Evolutionary conservation across 805 yeast genomes (phyloP).

Genomic region (Yarrowia hollandica): DNA sequence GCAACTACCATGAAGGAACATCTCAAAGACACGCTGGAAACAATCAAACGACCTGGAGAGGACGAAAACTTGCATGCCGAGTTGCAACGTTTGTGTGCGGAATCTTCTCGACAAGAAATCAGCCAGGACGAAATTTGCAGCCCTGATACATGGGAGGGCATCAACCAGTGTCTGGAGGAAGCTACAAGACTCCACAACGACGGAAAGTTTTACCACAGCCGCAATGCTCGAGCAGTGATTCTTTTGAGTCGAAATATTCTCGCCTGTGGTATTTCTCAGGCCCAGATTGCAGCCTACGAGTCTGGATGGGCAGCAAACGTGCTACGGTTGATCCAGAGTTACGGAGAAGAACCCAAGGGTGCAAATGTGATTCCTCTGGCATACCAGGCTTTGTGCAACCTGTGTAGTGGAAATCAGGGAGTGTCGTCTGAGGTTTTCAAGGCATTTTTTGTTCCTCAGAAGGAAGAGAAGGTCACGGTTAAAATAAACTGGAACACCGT

Average conservation of each 20-base stretch:
- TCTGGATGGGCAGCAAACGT: not conserved
- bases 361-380: conserved; percentile 10
- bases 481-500: not conserved
- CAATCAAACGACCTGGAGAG: not conserved
- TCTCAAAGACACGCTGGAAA: not conserved
- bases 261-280: conserved; percentile 1
- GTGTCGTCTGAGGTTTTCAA: not conserved
- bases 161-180: not conserved
- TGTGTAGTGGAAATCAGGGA: conserved; percentile 20
- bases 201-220: conserved; percentile 16
- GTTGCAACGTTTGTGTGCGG: not conserved
- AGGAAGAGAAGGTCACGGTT: not conserved
- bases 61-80: conserved; percentile 9
- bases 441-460: not conserved
- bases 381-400: conserved; percentile 14
- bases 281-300: conserved; percentile 11
- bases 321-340: not conserved
- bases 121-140: not conserved
- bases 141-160: not conserved
- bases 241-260: conserved; percentile 13
- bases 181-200: not conserved
- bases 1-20: conserved; percentile 5
- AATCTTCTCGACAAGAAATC: conserved; percentile 7
- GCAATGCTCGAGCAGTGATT: conserved; percentile 15
- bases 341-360: not conserved